These are phyloP conservation scores for Chamaenerion angustifolium DNA, from an alignment of 345 rosid genomes.

Conservation along the genomic window DNA sequence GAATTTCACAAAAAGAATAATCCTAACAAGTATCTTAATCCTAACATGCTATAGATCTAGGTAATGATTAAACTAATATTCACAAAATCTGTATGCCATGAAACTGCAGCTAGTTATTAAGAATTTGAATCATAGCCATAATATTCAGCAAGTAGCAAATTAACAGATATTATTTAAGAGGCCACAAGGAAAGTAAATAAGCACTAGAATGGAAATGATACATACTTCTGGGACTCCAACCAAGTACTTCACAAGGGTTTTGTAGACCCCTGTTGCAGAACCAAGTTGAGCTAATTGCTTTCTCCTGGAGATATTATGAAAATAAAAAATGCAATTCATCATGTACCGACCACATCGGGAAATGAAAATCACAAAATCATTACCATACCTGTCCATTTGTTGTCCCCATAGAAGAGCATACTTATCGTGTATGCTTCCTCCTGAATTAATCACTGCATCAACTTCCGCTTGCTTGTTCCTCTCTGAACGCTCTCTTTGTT, in stretches of 20 bases:
- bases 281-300: constrained; percentile 92
- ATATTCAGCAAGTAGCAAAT: too few relatives aligned
- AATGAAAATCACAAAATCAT: constrained; percentile 7
- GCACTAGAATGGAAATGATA: constrained; percentile 2
- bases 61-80: too few relatives aligned
- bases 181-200: neutral
- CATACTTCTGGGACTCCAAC: constrained; percentile 95
- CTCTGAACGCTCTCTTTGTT: constrained; percentile 90
- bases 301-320: constrained; percentile 35
- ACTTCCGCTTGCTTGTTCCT: constrained; percentile 94
- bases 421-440: constrained; percentile 60
- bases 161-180: too few relatives aligned
- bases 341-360: neutral
- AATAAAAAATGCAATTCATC: constrained; percentile 9
- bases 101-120: too few relatives aligned
- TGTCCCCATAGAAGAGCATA: constrained; percentile 90
- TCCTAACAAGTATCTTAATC: too few relatives aligned
- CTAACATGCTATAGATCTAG: too few relatives aligned
- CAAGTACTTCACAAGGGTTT: constrained; percentile 93
- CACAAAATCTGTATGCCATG: too few relatives aligned
- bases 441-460: constrained; percentile 65
- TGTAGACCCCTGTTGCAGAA: constrained; percentile 94
- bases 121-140: too few relatives aligned
- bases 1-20: neutral
- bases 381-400: constrained; percentile 80